A percentile compares a stretch with the other conserved stretches of the same genome.
These are phyloP conservation scores for Brettanomyces anomalus DNA, from an alignment of 805 yeast species.

Conservation along the genomic window DNA sequence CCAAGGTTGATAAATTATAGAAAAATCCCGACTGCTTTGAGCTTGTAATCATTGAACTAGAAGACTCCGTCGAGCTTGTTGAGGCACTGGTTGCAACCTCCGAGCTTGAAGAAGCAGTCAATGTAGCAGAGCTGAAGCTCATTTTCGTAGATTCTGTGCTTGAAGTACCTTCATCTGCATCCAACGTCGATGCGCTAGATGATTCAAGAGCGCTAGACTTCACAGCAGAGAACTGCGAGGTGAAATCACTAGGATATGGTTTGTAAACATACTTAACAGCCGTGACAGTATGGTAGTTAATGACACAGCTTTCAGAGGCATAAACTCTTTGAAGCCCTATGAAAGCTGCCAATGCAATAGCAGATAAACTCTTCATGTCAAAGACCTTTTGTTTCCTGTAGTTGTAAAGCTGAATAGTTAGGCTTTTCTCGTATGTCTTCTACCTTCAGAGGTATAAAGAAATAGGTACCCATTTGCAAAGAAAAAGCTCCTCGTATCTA, in stretches of 20 bases:
- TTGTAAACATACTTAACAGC: slow-evolving; percentile 3
- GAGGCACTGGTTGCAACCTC: slow-evolving; percentile 4
- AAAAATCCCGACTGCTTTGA: too few relatives aligned
- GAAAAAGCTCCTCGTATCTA: too few relatives aligned
- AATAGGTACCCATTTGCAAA: too few relatives aligned
- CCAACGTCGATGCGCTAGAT: slow-evolving; percentile 1
- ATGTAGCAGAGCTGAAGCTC: slow-evolving; percentile 8
- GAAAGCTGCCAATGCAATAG: slow-evolving; percentile 14
- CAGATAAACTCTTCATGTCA: too few relatives aligned
- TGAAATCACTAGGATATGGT: slow-evolving; percentile 3
- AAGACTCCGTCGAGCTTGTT: slow-evolving; percentile 8
- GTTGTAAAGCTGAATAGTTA: too few relatives aligned
- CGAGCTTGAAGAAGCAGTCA: slow-evolving; percentile 4
- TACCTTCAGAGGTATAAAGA: too few relatives aligned
- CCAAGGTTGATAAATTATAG: too few relatives aligned
- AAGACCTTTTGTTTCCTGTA: too few relatives aligned
- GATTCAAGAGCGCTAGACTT: slow-evolving; percentile 3
- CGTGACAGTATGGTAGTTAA: slow-evolving; percentile 3
- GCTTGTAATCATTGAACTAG: slow-evolving; percentile 4
- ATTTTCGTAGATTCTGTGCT: too few relatives aligned
- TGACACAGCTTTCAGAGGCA: not conserved
- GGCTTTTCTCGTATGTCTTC: too few relatives aligned
- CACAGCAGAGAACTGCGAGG: slow-evolving; percentile 7
- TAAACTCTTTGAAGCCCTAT: not conserved
- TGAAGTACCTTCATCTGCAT: too few relatives aligned